phyloP scores from a whole-genome alignment of 805 yeast genomes.

The Yamadazyma tumulicola region DNA sequence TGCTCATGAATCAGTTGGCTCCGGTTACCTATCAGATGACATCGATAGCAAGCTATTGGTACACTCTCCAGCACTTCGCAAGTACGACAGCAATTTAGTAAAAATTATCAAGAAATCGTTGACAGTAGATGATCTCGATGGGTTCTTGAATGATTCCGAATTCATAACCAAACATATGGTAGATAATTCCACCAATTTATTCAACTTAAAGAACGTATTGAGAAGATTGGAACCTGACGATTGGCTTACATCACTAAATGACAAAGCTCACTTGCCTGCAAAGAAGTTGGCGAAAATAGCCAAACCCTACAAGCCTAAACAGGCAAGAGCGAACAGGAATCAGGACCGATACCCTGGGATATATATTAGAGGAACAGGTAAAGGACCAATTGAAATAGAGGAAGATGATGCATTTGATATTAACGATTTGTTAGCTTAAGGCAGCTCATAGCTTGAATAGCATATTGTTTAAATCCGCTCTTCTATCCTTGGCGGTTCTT shows the following conservation, averaged over 20 bases:
- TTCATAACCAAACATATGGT: conserved; percentile 21
- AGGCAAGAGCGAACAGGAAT: conserved; percentile 1
- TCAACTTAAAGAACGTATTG: conserved; percentile 26
- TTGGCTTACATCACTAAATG: conserved; percentile 18
- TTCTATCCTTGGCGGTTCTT: conserved; percentile 44
- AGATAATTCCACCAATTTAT: conserved; percentile 23
- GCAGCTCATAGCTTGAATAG: conserved; percentile 29
- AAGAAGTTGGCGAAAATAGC: conserved; percentile 18
- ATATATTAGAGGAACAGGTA: conserved; percentile 22
- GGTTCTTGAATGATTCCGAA: conserved; percentile 20
- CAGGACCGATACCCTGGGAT: conserved; percentile 11
- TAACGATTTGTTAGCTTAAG: conserved; percentile 2
- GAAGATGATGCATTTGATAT: conserved; percentile 11
- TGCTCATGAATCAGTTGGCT: conserved; percentile 8
- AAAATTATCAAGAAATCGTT: conserved; percentile 23
- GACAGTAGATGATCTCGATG: conserved; percentile 10
- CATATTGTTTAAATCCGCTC: conserved; percentile 34
- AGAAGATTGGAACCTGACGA: conserved; percentile 4
- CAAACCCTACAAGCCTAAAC: conserved; percentile 6
- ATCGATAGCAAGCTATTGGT: conserved; percentile 18
- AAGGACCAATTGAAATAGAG: conserved; percentile 17
- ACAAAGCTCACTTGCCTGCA: conserved; percentile 10
- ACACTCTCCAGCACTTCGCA: conserved; percentile 29
- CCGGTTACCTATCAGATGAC: background rate
- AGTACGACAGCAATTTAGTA: conserved; percentile 22